Percentiles rank a stretch among this genome's conserved stretches.
These are phyloP conservation scores for Fennellomyces sp. DNA, from an alignment of 371 early-diverging fungal species.

Conservation along the genomic window DNA sequence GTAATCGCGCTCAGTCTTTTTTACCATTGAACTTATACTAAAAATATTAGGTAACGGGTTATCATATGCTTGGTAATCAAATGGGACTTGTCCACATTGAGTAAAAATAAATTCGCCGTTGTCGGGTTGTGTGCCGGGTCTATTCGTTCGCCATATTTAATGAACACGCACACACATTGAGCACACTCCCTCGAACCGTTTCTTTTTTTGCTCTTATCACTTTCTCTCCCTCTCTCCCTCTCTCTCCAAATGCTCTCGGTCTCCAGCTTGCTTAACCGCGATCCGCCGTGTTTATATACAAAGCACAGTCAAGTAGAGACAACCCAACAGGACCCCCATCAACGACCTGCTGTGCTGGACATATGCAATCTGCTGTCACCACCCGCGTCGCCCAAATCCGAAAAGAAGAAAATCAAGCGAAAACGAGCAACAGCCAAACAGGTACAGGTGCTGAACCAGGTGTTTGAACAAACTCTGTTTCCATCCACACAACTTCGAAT, in stretches of 20 bases:
- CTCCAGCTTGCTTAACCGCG: constrained; percentile 1
- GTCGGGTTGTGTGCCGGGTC: no score
- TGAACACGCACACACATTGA: no score
- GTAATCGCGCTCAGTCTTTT: background rate
- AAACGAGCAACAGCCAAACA: constrained; percentile 5
- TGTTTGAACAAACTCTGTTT: constrained; percentile 7
- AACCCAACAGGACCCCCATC: background rate
- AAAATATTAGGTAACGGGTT: constrained; percentile 1
- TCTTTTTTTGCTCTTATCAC: background rate
- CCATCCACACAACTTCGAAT: constrained; percentile 8
- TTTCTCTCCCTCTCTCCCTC: background rate
- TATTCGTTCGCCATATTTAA: no score
- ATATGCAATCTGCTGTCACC: constrained; percentile 30
- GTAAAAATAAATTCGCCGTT: no score
- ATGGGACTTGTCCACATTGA: no score
- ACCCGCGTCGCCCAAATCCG: background rate
- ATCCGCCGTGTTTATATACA: background rate
- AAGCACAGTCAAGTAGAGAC: background rate
- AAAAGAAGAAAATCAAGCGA: background rate
- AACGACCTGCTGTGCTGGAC: constrained; percentile 39
- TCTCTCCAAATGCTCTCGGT: constrained; percentile 6
- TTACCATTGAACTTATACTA: background rate
- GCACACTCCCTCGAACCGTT: no score
- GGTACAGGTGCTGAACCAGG: constrained; percentile 1
- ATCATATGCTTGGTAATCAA: no score